A percentile compares a stretch with the other conserved stretches of the same genome.
Conservation (phyloP, 495 filamentous ascomycete genomes). For the Penicillium desertorum region DNA sequence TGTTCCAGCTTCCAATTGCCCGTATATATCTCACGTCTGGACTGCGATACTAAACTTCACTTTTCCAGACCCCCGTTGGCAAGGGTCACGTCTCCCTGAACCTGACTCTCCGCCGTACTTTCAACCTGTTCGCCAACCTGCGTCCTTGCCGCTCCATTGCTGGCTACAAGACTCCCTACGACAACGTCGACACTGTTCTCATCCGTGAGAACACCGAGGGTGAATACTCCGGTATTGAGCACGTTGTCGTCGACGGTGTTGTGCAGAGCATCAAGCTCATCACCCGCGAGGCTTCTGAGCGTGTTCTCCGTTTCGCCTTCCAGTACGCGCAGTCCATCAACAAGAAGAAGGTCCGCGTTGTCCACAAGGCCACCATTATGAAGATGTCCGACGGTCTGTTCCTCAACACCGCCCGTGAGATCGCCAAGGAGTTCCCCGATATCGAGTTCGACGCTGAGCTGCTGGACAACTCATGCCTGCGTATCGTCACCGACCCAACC, state of each 20-base stretch:
- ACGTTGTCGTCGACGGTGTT: constrained; percentile 95
- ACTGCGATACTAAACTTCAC: constrained; percentile 22
- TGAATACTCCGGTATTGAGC: constrained; percentile 99
- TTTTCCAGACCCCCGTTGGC: constrained; percentile 81
- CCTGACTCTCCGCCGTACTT: constrained; percentile 94
- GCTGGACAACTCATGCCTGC: constrained; percentile 97
- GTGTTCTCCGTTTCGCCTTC: constrained; percentile 94
- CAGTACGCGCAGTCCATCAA: constrained; percentile 91
- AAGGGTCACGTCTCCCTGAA: constrained; percentile 99
- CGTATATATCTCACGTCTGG: constrained; percentile 4
- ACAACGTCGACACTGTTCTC: constrained; percentile 93
- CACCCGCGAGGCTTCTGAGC: constrained; percentile 87
- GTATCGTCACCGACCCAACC: constrained; percentile 90
- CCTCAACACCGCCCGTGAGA: constrained; percentile 75
- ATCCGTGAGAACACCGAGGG: constrained; percentile 99
- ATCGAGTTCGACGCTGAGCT: constrained; percentile 96
- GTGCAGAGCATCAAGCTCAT: constrained; percentile 99
- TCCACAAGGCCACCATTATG: constrained; percentile 99
- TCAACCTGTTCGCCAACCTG: constrained; percentile 99
- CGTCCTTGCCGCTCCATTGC: constrained; percentile 94
- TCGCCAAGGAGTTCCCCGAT: constrained; percentile 90
- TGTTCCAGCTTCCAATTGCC: constrained; percentile 28
- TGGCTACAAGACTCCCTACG: constrained; percentile 98
- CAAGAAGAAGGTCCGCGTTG: constrained; percentile 91
- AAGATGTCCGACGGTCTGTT: constrained; percentile 99